Percentiles rank a stretch among this genome's conserved stretches.
Conservation (phyloP, 306 rosid genomes). For the Vicia faba region DNA sequence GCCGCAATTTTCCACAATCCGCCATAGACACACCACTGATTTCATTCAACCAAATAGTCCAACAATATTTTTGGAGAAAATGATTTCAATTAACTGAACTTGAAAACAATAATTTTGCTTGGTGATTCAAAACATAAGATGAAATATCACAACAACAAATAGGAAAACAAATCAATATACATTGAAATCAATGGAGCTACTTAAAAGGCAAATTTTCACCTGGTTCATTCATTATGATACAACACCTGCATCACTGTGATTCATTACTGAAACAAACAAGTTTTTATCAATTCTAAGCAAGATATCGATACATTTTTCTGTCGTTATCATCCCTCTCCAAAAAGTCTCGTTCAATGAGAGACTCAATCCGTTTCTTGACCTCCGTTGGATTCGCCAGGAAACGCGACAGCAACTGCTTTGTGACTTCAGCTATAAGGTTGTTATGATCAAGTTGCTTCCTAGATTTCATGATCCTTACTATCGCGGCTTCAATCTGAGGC, state of each 20-base stretch:
- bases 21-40: no score
- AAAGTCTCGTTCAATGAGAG: constrained; percentile 91
- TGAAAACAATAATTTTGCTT: not conserved
- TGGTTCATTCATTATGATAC: constrained; percentile 39
- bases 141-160: constrained; percentile 21
- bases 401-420: constrained; percentile 81
- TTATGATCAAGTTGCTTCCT: constrained; percentile 86
- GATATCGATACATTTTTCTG: constrained; percentile 85
- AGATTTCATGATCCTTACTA: constrained; percentile 90
- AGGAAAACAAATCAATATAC: constrained; percentile 40
- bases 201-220: constrained; percentile 31
- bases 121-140: constrained; percentile 5
- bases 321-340: constrained; percentile 84
- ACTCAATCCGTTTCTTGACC: constrained; percentile 82
- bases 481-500: constrained; percentile 93
- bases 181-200: constrained; percentile 44
- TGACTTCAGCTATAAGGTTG: constrained; percentile 84
- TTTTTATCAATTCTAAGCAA: constrained; percentile 54
- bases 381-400: constrained; percentile 87
- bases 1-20: no score
- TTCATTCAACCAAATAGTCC: not conserved
- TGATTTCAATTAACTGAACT: not conserved
- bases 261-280: constrained; percentile 32
- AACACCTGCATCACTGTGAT: constrained; percentile 24
- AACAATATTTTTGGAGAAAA: not conserved